Conservation (phyloP, 2,329 filamentous ascomycete genomes). For the Fusarium nanum region DNA sequence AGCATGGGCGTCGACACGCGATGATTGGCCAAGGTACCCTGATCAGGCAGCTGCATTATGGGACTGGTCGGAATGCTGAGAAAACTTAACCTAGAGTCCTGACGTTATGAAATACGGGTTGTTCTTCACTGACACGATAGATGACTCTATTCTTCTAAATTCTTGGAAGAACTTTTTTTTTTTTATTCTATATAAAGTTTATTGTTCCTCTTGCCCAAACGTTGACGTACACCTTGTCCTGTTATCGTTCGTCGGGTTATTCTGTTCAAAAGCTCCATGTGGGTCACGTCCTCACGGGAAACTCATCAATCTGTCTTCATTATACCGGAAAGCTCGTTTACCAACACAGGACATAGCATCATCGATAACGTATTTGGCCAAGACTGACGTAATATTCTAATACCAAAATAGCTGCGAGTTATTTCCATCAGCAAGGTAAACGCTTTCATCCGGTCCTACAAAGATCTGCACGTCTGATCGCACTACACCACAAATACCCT, state of each 20-base stretch:
- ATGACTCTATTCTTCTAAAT: neutral
- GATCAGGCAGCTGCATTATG: rapidly evolving
- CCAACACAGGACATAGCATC: too few relatives aligned
- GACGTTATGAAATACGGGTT: rapidly evolving
- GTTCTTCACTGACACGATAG: neutral
- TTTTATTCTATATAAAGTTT: rapidly evolving
- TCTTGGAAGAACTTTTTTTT: neutral
- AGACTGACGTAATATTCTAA: neutral
- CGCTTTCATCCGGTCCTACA: neutral
- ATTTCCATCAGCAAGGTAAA: neutral
- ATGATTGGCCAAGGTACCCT: rapidly evolving
- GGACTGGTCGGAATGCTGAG: neutral
- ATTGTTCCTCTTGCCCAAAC: rapidly evolving
- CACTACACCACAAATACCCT: neutral
- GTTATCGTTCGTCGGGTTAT: rapidly evolving
- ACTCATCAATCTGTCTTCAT: too few relatives aligned
- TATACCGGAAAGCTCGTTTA: too few relatives aligned
- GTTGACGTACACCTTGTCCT: neutral
- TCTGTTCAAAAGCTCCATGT: rapidly evolving
- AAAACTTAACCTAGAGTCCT: neutral
- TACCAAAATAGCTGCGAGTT: neutral
- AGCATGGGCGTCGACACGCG: rapidly evolving
- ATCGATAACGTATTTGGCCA: neutral
- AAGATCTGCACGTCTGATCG: neutral
- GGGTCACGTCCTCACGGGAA: too few relatives aligned